phyloP scores from a whole-genome alignment of 352 stramenopile species.

The Halophytophthora batemanensis region DNA sequence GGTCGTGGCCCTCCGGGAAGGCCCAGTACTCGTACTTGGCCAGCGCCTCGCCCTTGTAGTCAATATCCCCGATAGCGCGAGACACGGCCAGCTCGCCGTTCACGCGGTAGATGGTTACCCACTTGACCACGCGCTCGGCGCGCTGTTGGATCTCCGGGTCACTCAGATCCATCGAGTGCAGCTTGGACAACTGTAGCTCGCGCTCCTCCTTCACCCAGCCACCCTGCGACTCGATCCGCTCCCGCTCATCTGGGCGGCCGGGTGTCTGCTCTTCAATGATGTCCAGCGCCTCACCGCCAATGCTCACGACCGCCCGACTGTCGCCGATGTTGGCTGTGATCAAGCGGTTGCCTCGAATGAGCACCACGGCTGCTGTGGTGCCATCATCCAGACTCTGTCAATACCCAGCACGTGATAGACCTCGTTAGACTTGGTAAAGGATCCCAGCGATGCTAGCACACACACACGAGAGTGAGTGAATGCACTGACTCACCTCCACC shows the following conservation, averaged over 20 bases:
- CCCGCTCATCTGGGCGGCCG: conserved; percentile 64
- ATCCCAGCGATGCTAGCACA: neutral
- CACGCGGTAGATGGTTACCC: conserved; percentile 85
- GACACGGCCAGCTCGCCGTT: conserved; percentile 93
- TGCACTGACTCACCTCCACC: conserved; percentile 35
- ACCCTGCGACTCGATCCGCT: conserved; percentile 65
- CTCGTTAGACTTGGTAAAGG: neutral
- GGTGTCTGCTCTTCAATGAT: conserved; percentile 89
- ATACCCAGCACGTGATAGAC: neutral
- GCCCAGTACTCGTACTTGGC: conserved; percentile 81
- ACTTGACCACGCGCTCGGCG: conserved; percentile 76
- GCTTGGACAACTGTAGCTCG: conserved; percentile 84
- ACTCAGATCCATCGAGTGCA: conserved; percentile 87
- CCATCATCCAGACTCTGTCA: conserved; percentile 60
- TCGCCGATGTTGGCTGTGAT: conserved; percentile 88
- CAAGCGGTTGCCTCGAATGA: conserved; percentile 79
- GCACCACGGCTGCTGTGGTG: conserved; percentile 73
- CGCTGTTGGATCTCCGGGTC: conserved; percentile 83
- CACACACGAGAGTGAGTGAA: neutral
- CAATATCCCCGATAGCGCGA: conserved; percentile 89
- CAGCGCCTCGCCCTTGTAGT: conserved; percentile 85
- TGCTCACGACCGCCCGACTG: conserved; percentile 79
- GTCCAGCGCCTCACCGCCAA: conserved; percentile 72
- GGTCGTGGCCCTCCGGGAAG: conserved; percentile 78
- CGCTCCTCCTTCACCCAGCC: conserved; percentile 84